These are phyloP conservation scores for Evernia prunastri DNA, from an alignment of 495 filamentous ascomycete genomes.

Conservation along the genomic window DNA sequence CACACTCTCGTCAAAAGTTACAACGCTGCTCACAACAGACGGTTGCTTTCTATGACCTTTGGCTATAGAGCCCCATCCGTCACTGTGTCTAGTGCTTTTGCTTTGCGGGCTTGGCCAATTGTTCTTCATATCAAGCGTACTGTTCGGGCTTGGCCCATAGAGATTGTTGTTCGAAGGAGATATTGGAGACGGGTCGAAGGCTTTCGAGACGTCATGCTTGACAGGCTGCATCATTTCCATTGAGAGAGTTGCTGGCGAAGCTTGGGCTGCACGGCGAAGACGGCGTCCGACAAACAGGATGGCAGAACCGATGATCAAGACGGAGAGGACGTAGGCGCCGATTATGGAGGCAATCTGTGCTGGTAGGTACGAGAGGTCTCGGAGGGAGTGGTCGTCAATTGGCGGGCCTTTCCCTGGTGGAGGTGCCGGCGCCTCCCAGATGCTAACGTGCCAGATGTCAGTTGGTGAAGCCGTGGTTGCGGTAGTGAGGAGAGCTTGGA, in stretches of 20 bases:
- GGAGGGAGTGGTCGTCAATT: conserved; percentile 45
- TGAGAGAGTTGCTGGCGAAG: conserved; percentile 46
- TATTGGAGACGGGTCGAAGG: conserved; percentile 31
- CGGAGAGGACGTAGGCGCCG: conserved; percentile 68
- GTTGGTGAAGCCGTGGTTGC: conserved; percentile 21
- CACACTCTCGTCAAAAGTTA: conserved; percentile 67
- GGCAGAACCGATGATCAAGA: conserved; percentile 58
- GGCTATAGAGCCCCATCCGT: conserved; percentile 40
- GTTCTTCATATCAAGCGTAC: conserved; percentile 29
- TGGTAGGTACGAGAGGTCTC: conserved; percentile 58
- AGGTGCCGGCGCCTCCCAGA: conserved; percentile 51
- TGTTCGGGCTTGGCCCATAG: conserved; percentile 44
- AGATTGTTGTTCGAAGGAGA: conserved; percentile 28
- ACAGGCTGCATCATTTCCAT: conserved; percentile 57
- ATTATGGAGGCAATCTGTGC: conserved; percentile 72
- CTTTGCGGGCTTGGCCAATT: conserved; percentile 38
- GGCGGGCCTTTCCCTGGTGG: conserved; percentile 53
- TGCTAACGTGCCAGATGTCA: conserved; percentile 35
- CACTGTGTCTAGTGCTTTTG: conserved; percentile 31
- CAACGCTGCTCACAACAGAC: conserved; percentile 44
- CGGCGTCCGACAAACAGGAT: conserved; percentile 60
- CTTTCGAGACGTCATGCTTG: conserved; percentile 23
- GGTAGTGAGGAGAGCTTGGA: conserved; percentile 14
- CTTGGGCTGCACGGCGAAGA: conserved; percentile 48
- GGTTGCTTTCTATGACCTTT: conserved; percentile 34